A percentile compares a stretch with the other conserved stretches of the same genome.
phyloP scores from a whole-genome alignment of 805 yeast genomes.

The Saccharomycopsis lassenensis region DNA sequence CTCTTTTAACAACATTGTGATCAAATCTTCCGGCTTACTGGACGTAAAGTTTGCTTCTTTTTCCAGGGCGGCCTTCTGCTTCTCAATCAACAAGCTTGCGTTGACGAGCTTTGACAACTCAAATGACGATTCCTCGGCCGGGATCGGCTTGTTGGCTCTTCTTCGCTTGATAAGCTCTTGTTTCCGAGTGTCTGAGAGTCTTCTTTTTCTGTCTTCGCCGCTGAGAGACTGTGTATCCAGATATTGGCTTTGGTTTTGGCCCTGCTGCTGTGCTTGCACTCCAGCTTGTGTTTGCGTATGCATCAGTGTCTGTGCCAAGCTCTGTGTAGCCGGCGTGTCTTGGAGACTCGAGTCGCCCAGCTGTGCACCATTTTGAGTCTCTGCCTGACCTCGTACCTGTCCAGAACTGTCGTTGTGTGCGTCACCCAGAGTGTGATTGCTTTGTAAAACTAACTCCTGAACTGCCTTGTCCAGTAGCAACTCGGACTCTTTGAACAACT shows the following conservation, averaged over 20 bases:
- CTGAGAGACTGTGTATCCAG: neutral
- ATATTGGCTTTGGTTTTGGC: neutral
- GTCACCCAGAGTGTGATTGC: neutral
- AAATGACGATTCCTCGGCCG: constrained; percentile 14
- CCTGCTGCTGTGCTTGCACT: neutral
- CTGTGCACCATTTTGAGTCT: constrained; percentile 3
- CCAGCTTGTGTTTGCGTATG: constrained; percentile 13
- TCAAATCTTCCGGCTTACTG: constrained; percentile 34
- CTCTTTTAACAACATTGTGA: constrained; percentile 40
- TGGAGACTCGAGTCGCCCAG: neutral
- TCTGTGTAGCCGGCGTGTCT: neutral
- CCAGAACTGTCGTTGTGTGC: neutral
- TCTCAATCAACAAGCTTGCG: constrained; percentile 12
- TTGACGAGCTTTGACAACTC: constrained; percentile 14
- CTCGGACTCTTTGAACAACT: constrained; percentile 26
- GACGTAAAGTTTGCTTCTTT: constrained; percentile 23
- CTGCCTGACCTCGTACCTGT: neutral
- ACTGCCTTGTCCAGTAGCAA: constrained; percentile 18
- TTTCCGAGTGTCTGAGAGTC: neutral
- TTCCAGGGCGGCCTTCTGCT: constrained; percentile 14
- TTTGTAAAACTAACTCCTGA: neutral
- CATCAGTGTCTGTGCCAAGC: neutral
- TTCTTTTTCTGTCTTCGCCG: neutral
- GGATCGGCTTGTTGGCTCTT: constrained; percentile 12
- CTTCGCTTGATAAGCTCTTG: constrained; percentile 4